A percentile compares a stretch with the other conserved stretches of the same genome.
Conservation (phyloP, 352 stramenopile genomes). For the Phytopythium oedochilum region DNA sequence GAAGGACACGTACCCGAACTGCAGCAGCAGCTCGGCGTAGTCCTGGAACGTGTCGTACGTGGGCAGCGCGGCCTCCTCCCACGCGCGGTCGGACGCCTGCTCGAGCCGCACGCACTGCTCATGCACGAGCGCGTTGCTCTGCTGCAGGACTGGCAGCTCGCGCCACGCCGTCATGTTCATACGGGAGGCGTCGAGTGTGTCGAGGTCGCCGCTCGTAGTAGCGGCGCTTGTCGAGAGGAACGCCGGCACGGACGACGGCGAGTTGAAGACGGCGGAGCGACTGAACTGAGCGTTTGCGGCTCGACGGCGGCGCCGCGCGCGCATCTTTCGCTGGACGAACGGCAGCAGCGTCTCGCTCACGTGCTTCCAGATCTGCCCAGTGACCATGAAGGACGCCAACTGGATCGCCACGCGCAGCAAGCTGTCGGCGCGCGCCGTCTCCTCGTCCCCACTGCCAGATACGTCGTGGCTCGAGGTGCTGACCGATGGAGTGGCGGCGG, state of each 20-base stretch:
- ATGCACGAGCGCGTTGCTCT: conserved; percentile 60
- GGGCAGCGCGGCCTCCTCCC: conserved; percentile 89
- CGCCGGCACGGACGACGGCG: conserved; percentile 9
- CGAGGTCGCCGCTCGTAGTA: background rate
- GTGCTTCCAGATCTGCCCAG: conserved; percentile 93
- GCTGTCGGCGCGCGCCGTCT: conserved; percentile 19
- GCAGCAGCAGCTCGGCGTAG: conserved; percentile 92
- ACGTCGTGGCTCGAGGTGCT: conserved; percentile 1
- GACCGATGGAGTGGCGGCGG: conserved; percentile 1
- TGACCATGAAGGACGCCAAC: conserved; percentile 92
- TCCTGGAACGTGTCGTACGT: conserved; percentile 94
- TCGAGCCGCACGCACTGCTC: conserved; percentile 77
- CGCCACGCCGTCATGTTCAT: conserved; percentile 11
- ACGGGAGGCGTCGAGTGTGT: conserved; percentile 2
- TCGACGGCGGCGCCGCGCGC: conserved; percentile 44
- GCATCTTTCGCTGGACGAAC: conserved; percentile 41
- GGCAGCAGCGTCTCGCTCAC: conserved; percentile 89
- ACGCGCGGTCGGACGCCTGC: conserved; percentile 74
- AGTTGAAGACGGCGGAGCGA: conserved; percentile 57
- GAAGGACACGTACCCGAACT: conserved; percentile 95
- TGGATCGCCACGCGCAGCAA: conserved; percentile 91
- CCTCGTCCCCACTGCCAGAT: background rate
- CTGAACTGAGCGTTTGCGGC: conserved; percentile 60
- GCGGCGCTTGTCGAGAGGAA: background rate
- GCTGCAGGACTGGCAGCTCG: conserved; percentile 1